Base-by-base conservation (phyloP, 2,329 filamentous ascomycete genomes). In the Coniochaeta prunicola region DNA sequence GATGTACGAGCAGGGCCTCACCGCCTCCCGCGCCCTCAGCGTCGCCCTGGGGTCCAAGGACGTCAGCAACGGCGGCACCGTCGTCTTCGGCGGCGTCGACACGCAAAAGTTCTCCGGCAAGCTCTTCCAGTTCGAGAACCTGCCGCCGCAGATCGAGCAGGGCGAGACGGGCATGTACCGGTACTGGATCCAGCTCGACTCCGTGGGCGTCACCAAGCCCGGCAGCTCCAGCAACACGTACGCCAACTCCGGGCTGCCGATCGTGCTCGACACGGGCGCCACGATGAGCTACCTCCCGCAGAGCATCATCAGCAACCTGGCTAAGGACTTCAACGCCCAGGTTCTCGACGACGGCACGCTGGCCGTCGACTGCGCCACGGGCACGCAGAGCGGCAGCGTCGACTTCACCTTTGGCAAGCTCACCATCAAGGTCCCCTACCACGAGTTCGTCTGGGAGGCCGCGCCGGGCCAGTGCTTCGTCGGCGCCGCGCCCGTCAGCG, bases 211-310 rank as follows among this genome's bases (percentile, higher is more conserved):
- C 33, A 70, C 66, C 1, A 59, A 62, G 17, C 60, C 62, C 19
- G 60, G 64, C 59, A 62, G 62, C 15, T 40, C 60, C 9, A 57
- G 63, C 10, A 62, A 59, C 1, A 19, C 19, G 2, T 68, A 69
- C 10, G 56, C 63, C 9, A 56, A 57, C 13, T 62, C 67, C 10
- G 31, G 57, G 17, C 54, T 67, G 7, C 62, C 69, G n/a, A 64
- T 71, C 2, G 69, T 72, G 45, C 72, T 84, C 57, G 81, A 84
- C 69, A 79, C 77, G 2, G 81, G 81, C 56, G 78, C 79, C 1
- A 82, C 80, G 0, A 67, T 83, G 15, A 76, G 71, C 4, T 73
- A 77, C 24, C 73, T 84, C 38, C 80, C 79, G 17, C 63, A 70
- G 15, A 42, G 67, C 1, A 68, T 80, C 8, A 77, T 78, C 21